Conservation (phyloP, 208 protist species). For the Acanthamoeba divionensis region DNA sequence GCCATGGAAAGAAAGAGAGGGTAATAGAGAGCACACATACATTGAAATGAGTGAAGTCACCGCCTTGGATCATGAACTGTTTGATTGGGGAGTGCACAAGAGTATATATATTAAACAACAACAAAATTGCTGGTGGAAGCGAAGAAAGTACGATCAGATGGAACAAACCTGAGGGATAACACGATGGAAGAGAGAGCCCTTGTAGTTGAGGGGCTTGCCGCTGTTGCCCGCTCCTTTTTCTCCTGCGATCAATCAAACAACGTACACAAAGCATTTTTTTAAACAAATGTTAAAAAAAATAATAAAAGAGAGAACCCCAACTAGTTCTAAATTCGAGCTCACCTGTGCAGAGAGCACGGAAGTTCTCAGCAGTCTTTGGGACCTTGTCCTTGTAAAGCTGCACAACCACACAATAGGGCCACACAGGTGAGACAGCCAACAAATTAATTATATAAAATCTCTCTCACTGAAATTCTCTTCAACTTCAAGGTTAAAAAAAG, state of each 20-base stretch:
- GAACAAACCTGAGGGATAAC: too few relatives aligned
- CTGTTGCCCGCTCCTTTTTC: slow-evolving; percentile 85
- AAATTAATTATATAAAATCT: neutral
- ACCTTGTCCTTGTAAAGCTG: slow-evolving; percentile 63
- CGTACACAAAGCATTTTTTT: too few relatives aligned
- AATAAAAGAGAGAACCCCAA: neutral
- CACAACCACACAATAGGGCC: neutral
- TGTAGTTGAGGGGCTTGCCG: slow-evolving; percentile 95
- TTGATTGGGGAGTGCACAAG: slow-evolving; percentile 62
- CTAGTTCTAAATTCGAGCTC: slow-evolving; percentile 68
- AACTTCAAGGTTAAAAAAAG: neutral
- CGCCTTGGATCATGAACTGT: slow-evolving; percentile 94
- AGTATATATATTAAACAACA: neutral
- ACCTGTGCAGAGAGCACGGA: slow-evolving; percentile 73
- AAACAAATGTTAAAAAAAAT: neutral
- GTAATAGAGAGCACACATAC: neutral
- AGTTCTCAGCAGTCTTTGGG: slow-evolving; percentile 76
- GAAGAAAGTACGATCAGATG: neutral
- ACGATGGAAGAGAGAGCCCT: slow-evolving; percentile 69
- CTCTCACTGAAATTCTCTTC: neutral
- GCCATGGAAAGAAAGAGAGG: slow-evolving; percentile 53
- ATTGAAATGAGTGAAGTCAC: slow-evolving; percentile 97
- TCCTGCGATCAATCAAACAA: too few relatives aligned
- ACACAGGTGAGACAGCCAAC: neutral
- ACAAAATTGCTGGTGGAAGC: neutral